Evolutionary conservation across 345 rosid species (phyloP).

Genomic region (Populus nigra): DNA sequence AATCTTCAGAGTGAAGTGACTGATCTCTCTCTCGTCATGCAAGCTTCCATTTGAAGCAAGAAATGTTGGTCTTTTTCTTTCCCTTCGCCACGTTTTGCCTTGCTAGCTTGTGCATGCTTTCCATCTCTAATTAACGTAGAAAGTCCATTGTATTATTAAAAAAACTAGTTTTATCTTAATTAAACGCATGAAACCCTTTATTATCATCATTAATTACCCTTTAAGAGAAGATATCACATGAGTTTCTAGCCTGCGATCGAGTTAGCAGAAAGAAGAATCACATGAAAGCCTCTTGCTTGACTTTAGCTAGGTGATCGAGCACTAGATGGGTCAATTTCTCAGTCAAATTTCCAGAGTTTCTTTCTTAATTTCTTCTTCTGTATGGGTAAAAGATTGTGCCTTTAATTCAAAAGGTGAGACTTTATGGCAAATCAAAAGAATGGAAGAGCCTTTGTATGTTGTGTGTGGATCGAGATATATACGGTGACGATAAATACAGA

Average conservation of each 20-base stretch:
- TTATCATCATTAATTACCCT: too few species aligned
- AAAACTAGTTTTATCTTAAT: not conserved
- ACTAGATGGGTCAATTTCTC: not conserved
- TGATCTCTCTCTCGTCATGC: not conserved
- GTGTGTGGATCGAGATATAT: not conserved
- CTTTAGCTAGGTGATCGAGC: not conserved
- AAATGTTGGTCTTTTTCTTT: conserved; percentile 41
- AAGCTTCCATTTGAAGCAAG: conserved; percentile 48
- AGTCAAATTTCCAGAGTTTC: not conserved
- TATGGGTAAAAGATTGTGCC: not conserved
- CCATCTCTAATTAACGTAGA: not conserved
- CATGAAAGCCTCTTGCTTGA: too few species aligned
- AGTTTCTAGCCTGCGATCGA: too few species aligned
- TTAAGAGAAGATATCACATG: too few species aligned
- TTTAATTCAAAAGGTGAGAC: not conserved
- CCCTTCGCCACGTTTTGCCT: not conserved
- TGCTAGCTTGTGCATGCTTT: conserved; percentile 9
- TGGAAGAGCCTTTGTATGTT: not conserved
- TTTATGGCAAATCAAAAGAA: not conserved
- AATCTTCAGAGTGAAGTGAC: conserved; percentile 18
- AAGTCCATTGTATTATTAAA: not conserved
- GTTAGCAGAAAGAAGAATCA: too few species aligned
- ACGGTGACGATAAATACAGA: not conserved
- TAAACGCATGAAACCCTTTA: not conserved
- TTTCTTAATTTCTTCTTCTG: not conserved